Base-by-base conservation (phyloP, 179 eudicot species). In the Gypsophila paniculata region DNA sequence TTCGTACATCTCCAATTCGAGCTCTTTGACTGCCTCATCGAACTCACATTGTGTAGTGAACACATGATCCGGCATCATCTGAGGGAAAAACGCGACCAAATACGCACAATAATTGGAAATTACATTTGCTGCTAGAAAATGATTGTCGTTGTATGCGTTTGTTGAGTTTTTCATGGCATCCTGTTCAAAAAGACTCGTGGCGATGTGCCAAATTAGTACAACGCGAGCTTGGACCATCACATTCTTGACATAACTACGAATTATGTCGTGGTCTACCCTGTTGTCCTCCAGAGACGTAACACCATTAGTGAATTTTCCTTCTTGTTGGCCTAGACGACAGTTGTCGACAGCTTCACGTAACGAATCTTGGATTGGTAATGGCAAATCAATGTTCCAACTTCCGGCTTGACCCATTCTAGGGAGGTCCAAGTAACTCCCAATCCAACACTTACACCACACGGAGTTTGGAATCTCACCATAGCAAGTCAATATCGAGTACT, bases 121-220 rank as follows among this genome's bases (percentile, higher is more conserved):
- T 10, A 0, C 59, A 0, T 59, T 60, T 25, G 77, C 72, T 22
- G 54, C 59, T 6, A 42, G 3, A 23, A 67, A 60, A 25, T 66
- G 8, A 11, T 57, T 13, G 11, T 11, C n/a, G 1, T 51, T 0
- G 1, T 26, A 15, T 44, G 5, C 13, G 6, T 8, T 12, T 1
- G 1, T 5, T 2, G 53, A 19, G 38, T 8, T 54, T 36, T 11
- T 0, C 5, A 23, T 38, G 0, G 12, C 18, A 46, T 38, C 63
- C 0, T 18, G 5, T 51, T 75, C 71, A 0, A 67, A 13, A 14
- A 23, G 6, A 67, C 39, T 23, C 10, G 71, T 49, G 9, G 77
- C 73, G 2, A 75, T 68, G 29, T 75, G 77, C 77, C 77, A 75
- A 3, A 68, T 53, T 11, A 75, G 68, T 26, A 75, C 57, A 1